A percentile compares a stretch with the other conserved stretches of the same genome.
phyloP scores from a whole-genome alignment of 208 protist species.

The Naegleria fowleri region DNA sequence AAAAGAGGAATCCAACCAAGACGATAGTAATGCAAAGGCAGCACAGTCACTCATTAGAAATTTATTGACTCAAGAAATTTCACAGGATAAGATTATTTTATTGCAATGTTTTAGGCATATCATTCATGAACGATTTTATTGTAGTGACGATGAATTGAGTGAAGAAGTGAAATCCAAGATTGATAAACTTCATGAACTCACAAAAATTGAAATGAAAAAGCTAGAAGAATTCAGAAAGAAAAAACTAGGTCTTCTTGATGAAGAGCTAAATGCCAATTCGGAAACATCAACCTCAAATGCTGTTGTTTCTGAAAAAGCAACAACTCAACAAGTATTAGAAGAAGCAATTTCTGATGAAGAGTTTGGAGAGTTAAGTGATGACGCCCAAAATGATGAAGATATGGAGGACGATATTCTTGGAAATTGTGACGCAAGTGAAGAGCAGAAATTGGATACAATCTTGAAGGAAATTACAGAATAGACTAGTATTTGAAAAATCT shows the following conservation, averaged over 20 bases:
- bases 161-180: not conserved
- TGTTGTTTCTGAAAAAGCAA: too few relatives aligned
- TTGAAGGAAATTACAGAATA: not conserved
- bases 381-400: not conserved
- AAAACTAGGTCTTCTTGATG: not conserved
- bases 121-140: not conserved
- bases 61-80: not conserved
- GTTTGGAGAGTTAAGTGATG: not conserved
- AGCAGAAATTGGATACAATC: not conserved
- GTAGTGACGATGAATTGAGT: not conserved
- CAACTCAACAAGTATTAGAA: not conserved
- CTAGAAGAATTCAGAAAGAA: conserved; percentile 1
- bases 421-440: not conserved
- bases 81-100: not conserved
- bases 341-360: not conserved
- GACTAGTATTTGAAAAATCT: too few relatives aligned
- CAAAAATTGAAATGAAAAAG: not conserved
- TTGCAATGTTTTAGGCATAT: conserved; percentile 15
- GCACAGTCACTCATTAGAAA: not conserved
- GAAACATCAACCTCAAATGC: not conserved
- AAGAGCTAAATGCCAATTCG: not conserved
- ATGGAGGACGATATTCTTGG: not conserved
- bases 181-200: not conserved
- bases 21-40: not conserved
- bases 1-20: not conserved